Evolutionary conservation across 345 rosid genomes (phyloP), one percentile per base, ranked within the genome.

Genomic region (Pistacia vera): DNA sequence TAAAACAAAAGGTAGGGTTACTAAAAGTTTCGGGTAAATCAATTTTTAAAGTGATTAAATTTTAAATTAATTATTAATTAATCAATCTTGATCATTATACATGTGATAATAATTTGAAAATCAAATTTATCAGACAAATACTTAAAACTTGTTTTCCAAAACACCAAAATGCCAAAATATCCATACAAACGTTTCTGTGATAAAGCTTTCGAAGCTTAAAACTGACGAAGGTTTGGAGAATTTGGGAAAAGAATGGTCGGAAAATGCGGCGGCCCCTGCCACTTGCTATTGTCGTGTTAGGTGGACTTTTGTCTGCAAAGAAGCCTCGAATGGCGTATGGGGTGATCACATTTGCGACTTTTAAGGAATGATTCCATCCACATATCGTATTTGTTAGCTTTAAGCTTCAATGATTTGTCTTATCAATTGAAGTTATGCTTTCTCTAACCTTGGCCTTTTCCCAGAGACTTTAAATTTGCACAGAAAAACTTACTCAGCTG

Each of bases 211-310:
- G 0, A 3, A 63, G 57, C 20, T 36, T 2, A n/a, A n/a, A n/a
- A n/a, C n/a, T n/a, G n/a, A n/a, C n/a, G n/a, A n/a, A n/a, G n/a
- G n/a, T n/a, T n/a, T n/a, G n/a, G 18, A 52, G 16, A 33, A 30
- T 0, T n/a, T 69, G 30, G 73, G 62, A 35, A 69, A 61, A 51
- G 30, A 69, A 0, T 69, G 73, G 48, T 68, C 0, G 9, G 16
- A 33, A 69, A 69, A 69, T n/a, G 73, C 17, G 48, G 30, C 0
- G 62, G 73, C 49, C 73, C n/a, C n/a, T 69, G 3, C 73, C 62
- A 0, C 73, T 69, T 35, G 73, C 49, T 4, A 54, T 69, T 3
- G 30, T 54, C 33, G 73, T 55, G 4, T 11, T 69, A 0, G 61
- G 49, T 2, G 73, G 73, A 9, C 28, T 69, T n/a, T 33, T 69